Percentiles rank a stretch among this genome's conserved stretches.
These are phyloP conservation scores for Monilinia aucupariae DNA, from an alignment of 2,329 filamentous ascomycete genomes.

Conservation along the genomic window DNA sequence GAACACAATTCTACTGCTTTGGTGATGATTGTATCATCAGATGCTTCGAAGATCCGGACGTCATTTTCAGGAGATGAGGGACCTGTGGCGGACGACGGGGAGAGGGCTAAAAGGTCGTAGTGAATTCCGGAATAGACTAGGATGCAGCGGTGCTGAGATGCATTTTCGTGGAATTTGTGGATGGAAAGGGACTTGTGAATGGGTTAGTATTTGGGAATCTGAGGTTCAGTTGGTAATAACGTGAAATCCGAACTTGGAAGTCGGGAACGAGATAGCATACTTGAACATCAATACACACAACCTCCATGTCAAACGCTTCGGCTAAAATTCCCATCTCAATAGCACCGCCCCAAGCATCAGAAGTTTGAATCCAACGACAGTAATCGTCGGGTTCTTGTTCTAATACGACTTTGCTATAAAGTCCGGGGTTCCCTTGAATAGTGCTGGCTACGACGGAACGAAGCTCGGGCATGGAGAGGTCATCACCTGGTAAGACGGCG, in stretches of 20 bases:
- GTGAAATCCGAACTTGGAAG: not conserved
- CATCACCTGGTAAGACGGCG: slow-evolving; percentile 58
- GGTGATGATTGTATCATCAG: slow-evolving; percentile 62
- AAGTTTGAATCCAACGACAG: slow-evolving; percentile 72
- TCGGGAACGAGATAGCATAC: slow-evolving; percentile 30
- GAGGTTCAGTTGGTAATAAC: not conserved
- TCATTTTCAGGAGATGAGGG: slow-evolving; percentile 55
- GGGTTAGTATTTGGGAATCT: slow-evolving; percentile 34
- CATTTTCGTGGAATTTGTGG: slow-evolving; percentile 68
- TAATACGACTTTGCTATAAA: slow-evolving; percentile 72
- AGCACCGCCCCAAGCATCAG: slow-evolving; percentile 82
- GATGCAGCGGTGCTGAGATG: slow-evolving; percentile 52
- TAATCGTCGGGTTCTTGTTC: slow-evolving; percentile 68
- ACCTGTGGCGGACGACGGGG: slow-evolving; percentile 44
- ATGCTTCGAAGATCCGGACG: slow-evolving; percentile 51
- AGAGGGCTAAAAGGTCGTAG: slow-evolving; percentile 80
- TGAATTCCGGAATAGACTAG: slow-evolving; percentile 90
- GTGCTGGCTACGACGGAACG: slow-evolving; percentile 71
- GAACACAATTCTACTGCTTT: slow-evolving; percentile 60
- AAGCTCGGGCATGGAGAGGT: slow-evolving; percentile 65
- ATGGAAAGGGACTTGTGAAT: slow-evolving; percentile 47
- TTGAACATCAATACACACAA: slow-evolving; percentile 76
- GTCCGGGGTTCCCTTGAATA: slow-evolving; percentile 66
- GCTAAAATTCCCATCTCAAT: slow-evolving; percentile 86
- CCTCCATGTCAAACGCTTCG: slow-evolving; percentile 78